A percentile compares a stretch with the other conserved stretches of the same genome.
phyloP scores from a whole-genome alignment of 2,329 filamentous ascomycete species.

The Ophiosphaerella korrae region DNA sequence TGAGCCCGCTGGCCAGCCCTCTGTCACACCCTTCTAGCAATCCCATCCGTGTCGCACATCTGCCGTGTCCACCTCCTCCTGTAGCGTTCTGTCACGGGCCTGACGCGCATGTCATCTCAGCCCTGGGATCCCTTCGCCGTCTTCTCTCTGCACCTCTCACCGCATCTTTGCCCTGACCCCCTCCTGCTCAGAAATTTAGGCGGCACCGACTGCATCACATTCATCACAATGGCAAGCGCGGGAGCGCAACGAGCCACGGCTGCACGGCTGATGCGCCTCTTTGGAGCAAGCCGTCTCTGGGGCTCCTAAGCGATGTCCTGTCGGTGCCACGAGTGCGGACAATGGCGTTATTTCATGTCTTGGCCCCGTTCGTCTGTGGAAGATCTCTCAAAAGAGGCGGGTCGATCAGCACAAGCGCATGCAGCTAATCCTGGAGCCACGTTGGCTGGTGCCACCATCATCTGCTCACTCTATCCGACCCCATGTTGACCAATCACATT shows the following conservation, averaged over 20 bases:
- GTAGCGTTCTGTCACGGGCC: conserved; percentile 7
- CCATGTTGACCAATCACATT: conserved; percentile 22
- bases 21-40: background rate
- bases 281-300: conserved; percentile 39
- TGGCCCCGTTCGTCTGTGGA: conserved; percentile 45
- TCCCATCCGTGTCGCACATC: conserved; percentile 3
- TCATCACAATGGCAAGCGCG: conserved; percentile 44
- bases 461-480: conserved; percentile 28
- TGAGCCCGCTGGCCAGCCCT: conserved; percentile 12
- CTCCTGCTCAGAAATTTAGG: conserved; percentile 23
- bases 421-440: conserved; percentile 48
- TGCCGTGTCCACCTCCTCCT: background rate
- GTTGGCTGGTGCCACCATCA: conserved; percentile 40
- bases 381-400: conserved; percentile 44
- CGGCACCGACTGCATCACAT: conserved; percentile 34
- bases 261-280: conserved; percentile 30
- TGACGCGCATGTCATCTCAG: conserved; percentile 16
- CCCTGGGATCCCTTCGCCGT: background rate
- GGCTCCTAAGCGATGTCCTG: conserved; percentile 33
- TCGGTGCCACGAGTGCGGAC: conserved; percentile 42
- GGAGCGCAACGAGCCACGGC: conserved; percentile 29
- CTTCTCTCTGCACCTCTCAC: conserved; percentile 15
- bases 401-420: conserved; percentile 49
- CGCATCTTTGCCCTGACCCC: conserved; percentile 28
- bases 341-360: conserved; percentile 41